phyloP scores from a whole-genome alignment of 2,329 filamentous ascomycete genomes.

The Rhynchosporium agropyri region DNA sequence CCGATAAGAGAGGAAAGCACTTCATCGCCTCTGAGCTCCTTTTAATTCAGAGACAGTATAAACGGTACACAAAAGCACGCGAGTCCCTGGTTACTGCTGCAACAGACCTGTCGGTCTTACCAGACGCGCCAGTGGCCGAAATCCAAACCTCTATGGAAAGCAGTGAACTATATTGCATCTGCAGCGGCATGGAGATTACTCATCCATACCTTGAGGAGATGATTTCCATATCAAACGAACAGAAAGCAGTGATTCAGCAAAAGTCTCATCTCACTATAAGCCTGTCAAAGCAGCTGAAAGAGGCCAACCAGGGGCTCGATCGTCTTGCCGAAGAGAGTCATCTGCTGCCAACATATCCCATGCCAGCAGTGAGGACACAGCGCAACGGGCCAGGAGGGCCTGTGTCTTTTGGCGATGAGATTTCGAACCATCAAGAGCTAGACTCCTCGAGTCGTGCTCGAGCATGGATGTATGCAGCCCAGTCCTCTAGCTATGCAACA shows the following conservation, averaged over 20 bases:
- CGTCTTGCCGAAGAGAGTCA: conserved; percentile 65
- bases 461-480: conserved; percentile 62
- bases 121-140: conserved; percentile 8
- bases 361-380: conserved; percentile 41
- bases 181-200: conserved; percentile 49
- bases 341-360: conserved; percentile 56
- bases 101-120: conserved; percentile 22
- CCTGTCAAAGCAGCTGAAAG: conserved; percentile 55
- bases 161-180: conserved; percentile 15
- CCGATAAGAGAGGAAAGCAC: conserved; percentile 30
- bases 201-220: conserved; percentile 60
- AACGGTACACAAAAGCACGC: conserved; percentile 54
- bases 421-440: conserved; percentile 45
- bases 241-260: conserved; percentile 60
- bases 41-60: conserved; percentile 56
- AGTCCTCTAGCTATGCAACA: conserved; percentile 61
- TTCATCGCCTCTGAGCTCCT: conserved; percentile 31
- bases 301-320: conserved; percentile 53
- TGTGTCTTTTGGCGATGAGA: conserved; percentile 50
- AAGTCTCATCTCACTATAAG: conserved; percentile 58
- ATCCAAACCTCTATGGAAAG: conserved; percentile 6
- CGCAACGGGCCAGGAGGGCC: conserved; percentile 39
- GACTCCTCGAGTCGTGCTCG: conserved; percentile 51
- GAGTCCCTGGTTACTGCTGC: conserved; percentile 49
- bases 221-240: conserved; percentile 55